Evolutionary conservation across 441 rosid species (phyloP), one percentile per base, ranked within the genome.

Genomic region (Adansonia rubrostipa): DNA sequence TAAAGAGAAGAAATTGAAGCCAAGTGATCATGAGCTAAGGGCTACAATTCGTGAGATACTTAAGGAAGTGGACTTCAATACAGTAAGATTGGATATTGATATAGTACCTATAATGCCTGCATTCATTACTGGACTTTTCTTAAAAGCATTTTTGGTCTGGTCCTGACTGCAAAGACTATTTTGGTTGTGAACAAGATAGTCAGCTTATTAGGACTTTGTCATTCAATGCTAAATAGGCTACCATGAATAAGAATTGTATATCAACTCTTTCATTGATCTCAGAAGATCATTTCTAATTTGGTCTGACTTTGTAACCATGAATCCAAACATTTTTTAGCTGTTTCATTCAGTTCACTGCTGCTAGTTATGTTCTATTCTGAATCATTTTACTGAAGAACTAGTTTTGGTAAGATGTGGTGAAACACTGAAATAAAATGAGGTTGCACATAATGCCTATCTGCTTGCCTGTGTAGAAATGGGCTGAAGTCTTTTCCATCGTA

Each of bases 11-110:
- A 85, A 84, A 73, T 20, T 58, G 63, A 78, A 47, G 61, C 97
- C 92, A 58, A 84, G 81, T 63, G 89, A 90, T 81, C 84, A 80
- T 56, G 92, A 89, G 81, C 88, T 94, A 44, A 89, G 96, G 82
- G 85, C 83, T 81, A 93, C 95, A 54, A 91, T 91, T 48, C 81
- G 97, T 81, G 93, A 90, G 81, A 96, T 89, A 84, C 90, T 96
- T 10, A 90, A 89, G 81, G 89, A 86, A 76, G 97, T 96, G 81
- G 98, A 96, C 86, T 96, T 96, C 83, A 92, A 90, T 79, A 96
- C 97, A 78, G 98, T 95, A 80, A 84, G 93, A 82, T 83, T 67
- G 69, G 50, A 60, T 60, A 20, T n/a, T 15, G 17, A 17, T 61
- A 11, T 61, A 24, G 40, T 61, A 24, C 66, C 36, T 50, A 8